A percentile compares a stretch with the other conserved stretches of the same genome.
Evolutionary conservation across 345 rosid species (phyloP).

Genomic region (Hypericum androsaemum): DNA sequence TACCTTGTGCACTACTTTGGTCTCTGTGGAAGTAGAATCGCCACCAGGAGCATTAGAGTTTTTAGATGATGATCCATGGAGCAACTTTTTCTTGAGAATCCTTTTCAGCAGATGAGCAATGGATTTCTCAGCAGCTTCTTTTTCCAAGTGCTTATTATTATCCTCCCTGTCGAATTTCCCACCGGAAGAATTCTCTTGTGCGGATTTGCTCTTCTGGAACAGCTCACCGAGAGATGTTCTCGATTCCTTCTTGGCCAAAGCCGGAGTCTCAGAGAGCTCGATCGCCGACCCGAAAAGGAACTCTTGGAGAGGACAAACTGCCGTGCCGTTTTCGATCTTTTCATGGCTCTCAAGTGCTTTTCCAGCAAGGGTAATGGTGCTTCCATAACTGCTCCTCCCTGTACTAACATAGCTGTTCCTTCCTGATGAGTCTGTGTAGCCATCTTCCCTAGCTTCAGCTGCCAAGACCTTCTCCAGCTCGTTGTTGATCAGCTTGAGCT

Average conservation of each 20-base stretch:
- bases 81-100: slow-evolving; percentile 50
- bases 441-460: slow-evolving; percentile 55
- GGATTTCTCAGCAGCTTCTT: slow-evolving; percentile 48
- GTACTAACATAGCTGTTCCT: slow-evolving; percentile 60
- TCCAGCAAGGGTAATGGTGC: slow-evolving; percentile 66
- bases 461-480: slow-evolving; percentile 64
- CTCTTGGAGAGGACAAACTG: slow-evolving; percentile 64
- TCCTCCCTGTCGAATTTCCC: slow-evolving; percentile 44
- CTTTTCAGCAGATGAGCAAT: slow-evolving; percentile 48
- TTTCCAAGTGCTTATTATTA: slow-evolving; percentile 38
- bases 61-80: slow-evolving; percentile 34
- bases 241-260: slow-evolving; percentile 48
- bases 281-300: slow-evolving; percentile 67
- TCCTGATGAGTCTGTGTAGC: slow-evolving; percentile 47
- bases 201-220: slow-evolving; percentile 53
- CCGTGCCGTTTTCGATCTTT: slow-evolving; percentile 32
- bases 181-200: slow-evolving; percentile 30
- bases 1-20: slow-evolving; percentile 54
- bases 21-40: slow-evolving; percentile 51
- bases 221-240: slow-evolving; percentile 76
- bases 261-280: slow-evolving; percentile 48
- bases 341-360: slow-evolving; percentile 49
- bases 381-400: slow-evolving; percentile 70
- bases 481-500: slow-evolving; percentile 57
- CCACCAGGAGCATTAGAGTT: slow-evolving; percentile 30